Base-by-base conservation (phyloP, 1,284 basidiomycete species). In the Sanghuangporus baumii region DNA sequence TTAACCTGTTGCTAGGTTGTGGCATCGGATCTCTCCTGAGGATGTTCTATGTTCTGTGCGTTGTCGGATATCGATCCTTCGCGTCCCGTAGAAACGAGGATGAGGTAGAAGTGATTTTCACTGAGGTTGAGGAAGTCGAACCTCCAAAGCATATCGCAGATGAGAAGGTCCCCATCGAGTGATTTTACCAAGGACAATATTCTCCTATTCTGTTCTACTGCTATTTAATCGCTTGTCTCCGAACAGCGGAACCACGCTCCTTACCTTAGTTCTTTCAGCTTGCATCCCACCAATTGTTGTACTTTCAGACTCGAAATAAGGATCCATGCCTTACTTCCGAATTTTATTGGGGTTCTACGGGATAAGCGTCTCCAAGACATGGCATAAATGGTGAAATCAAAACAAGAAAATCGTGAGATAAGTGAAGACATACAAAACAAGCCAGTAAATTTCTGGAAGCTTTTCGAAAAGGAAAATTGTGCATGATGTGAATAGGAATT, bases 11-110 rank as follows among this genome's bases (percentile, higher is more conserved):
- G 43, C 51, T 61, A 90, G 88, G 88, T 36, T 90, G 88, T 69
- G 89, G 89, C 61, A 83, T 91, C 55, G 89, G 89, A 61, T 89
- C 90, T 56, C 79, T 92, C 40, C 73, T 91, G 59, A 81, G 89
- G 71, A 89, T 91, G 86, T 69, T 89, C 70, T 92, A 81, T 79
- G 89, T 91, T 66, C 71, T 91, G 66, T 71, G 77, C 38, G 75
- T 91, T 65, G 73, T 92, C 66, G 69, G 78, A 40, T 81, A 78
- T 66, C 86, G 89, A 67, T 71, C 81, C 40, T 66, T 86, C 72
- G 38, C 56, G 34, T 60, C 65, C 51, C 65, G 63, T 3, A 78
- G 81, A 31, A 67, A 72, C 40, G 69, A 70, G 55, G 71, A 68
- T 55, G 73, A 74, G 41, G 65, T 67, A 54, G 77, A 79, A 67